These are phyloP conservation scores for Mycena kentingensis DNA, from an alignment of 768 basidiomycete species.

Conservation along the genomic window DNA sequence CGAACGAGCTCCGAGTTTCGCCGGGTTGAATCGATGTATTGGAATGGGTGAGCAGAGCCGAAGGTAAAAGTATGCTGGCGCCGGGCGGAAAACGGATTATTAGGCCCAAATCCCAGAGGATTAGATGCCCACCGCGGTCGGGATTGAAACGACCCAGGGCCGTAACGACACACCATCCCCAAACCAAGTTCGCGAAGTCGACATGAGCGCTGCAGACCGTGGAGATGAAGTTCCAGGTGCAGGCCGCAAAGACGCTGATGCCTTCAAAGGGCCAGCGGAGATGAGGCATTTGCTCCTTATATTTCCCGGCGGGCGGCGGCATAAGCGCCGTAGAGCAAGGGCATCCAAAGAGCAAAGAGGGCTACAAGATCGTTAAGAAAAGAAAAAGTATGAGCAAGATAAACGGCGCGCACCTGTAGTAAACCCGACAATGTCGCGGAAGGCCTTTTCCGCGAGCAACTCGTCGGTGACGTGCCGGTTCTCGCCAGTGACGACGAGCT, in stretches of 20 bases:
- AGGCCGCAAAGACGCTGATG: conserved; percentile 22
- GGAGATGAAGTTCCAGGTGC: conserved; percentile 32
- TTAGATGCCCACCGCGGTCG: conserved; percentile 24
- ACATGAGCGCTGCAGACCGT: conserved; percentile 21
- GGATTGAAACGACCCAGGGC: conserved; percentile 28
- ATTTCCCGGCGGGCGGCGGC: too few relatives aligned
- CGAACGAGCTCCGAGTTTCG: too few relatives aligned
- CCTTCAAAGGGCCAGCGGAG: background rate
- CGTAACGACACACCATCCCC: conserved; percentile 30
- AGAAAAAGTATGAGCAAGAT: too few relatives aligned
- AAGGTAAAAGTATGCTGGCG: conserved; percentile 25
- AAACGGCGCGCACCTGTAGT: background rate
- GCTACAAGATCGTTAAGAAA: too few relatives aligned
- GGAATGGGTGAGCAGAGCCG: too few relatives aligned
- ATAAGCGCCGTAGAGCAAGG: too few relatives aligned
- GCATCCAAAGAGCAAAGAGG: too few relatives aligned
- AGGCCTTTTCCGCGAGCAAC: background rate
- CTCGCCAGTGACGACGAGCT: too few relatives aligned
- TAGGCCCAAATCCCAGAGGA: conserved; percentile 25
- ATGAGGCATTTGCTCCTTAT: background rate
- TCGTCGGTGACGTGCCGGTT: too few relatives aligned
- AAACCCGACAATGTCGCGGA: background rate
- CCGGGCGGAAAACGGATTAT: conserved; percentile 28
- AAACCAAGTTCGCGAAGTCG: conserved; percentile 29
- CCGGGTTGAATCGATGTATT: too few relatives aligned